Conservation (phyloP, 805 yeast genomes). For the Phaffomyces antillensis region DNA sequence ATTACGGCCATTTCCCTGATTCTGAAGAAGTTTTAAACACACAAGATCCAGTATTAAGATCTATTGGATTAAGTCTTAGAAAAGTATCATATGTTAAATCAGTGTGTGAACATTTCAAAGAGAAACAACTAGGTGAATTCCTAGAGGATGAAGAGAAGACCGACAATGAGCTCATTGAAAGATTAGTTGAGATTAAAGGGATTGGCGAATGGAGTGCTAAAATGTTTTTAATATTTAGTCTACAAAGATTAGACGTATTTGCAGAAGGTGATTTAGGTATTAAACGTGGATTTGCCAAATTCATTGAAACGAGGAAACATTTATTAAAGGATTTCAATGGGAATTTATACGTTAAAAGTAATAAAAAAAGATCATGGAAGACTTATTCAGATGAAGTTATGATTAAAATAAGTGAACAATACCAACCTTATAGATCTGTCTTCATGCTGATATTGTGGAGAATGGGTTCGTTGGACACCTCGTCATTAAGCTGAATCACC, state of each 20-base stretch:
- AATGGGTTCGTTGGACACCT: slow-evolving; percentile 20
- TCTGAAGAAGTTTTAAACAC: slow-evolving; percentile 39
- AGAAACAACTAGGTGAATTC: slow-evolving; percentile 25
- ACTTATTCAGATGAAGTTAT: slow-evolving; percentile 55
- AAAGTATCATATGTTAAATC: slow-evolving; percentile 59
- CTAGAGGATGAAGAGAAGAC: slow-evolving; percentile 7
- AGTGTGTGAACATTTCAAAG: slow-evolving; percentile 43
- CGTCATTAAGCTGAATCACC: slow-evolving; percentile 28
- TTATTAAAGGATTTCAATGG: slow-evolving; percentile 38
- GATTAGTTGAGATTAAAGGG: slow-evolving; percentile 54
- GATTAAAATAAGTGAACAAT: slow-evolving; percentile 47
- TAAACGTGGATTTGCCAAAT: slow-evolving; percentile 70
- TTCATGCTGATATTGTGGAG: slow-evolving; percentile 75
- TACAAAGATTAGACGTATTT: slow-evolving; percentile 62
- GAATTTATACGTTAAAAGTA: slow-evolving; percentile 27
- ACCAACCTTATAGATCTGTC: slow-evolving; percentile 58
- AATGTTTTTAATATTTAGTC: slow-evolving; percentile 73
- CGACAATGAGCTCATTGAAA: slow-evolving; percentile 41
- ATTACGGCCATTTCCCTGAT: slow-evolving; percentile 28
- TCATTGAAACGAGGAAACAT: slow-evolving; percentile 47
- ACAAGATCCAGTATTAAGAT: slow-evolving; percentile 42
- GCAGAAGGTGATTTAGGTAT: slow-evolving; percentile 79
- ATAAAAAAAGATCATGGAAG: slow-evolving; percentile 54
- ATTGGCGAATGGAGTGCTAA: slow-evolving; percentile 84
- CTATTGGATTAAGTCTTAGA: slow-evolving; percentile 60